These are phyloP conservation scores for Wickerhamomyces sp. DNA, from an alignment of 1,139 yeast species.

Conservation along the genomic window DNA sequence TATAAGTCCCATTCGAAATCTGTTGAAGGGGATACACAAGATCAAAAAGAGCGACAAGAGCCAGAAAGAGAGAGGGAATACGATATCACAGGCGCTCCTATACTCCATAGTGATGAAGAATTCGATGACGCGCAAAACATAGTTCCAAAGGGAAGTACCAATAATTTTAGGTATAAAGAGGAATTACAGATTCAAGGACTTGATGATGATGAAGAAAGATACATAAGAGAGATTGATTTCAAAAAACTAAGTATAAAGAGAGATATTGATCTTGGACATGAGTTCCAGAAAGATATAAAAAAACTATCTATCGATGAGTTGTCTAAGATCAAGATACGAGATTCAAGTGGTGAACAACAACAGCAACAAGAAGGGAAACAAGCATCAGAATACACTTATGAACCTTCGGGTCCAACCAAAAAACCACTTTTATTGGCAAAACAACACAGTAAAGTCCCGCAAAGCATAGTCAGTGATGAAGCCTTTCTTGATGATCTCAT, in stretches of 20 bases:
- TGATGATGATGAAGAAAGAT: conserved; percentile 4
- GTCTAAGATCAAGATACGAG: conserved; percentile 1
- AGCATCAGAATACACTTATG: no score
- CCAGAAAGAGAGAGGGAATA: neutral
- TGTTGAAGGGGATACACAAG: neutral
- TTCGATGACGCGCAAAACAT: conserved; percentile 1
- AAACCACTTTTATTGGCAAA: no score
- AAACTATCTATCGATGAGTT: conserved; percentile 2
- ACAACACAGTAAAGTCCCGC: conserved; percentile 3
- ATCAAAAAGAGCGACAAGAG: neutral
- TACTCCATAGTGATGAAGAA: conserved; percentile 2
- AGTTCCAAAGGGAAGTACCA: conserved; percentile 2
- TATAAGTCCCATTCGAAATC: no score
- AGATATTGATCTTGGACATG: no score
- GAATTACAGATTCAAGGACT: conserved; percentile 3
- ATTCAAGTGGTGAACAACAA: conserved; percentile 1
- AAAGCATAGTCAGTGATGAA: conserved; percentile 1
- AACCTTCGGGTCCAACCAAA: no score
- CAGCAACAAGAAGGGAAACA: neutral
- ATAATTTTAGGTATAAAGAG: conserved; percentile 6
- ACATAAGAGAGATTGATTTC: conserved; percentile 2
- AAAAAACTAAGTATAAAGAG: neutral
- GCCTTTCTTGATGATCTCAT: conserved; percentile 5
- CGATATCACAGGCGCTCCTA: neutral
- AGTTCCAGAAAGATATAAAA: neutral